Base-by-base conservation (phyloP, 1,284 basidiomycete genomes). In the Ustilago cynodontis region DNA sequence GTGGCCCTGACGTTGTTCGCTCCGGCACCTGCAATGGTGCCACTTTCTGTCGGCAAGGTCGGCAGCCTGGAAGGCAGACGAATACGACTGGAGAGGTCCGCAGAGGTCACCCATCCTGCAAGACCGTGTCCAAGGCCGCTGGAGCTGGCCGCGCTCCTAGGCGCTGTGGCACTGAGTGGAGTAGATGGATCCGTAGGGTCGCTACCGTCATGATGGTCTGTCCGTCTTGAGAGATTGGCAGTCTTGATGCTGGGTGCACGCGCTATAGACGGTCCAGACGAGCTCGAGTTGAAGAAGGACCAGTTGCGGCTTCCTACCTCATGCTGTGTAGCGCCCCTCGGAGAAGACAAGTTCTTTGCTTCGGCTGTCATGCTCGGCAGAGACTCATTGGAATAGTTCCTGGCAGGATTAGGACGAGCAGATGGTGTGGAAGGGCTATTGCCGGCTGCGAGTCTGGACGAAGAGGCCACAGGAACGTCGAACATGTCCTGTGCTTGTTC, bases 261-360 rank as follows among this genome's bases (percentile, higher is more conserved):
- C 2, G 75, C 56, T 7, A 68, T n/a, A 8, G 59, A 22, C 2
- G 75, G 50, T 6, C 71, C 65, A 18, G 60, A 60, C 0, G 72
- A 16, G 1, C 45, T 45, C 13, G 75, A 66, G 57, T 72, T 76
- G 65, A 83, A 83, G 63, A 83, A 81, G 47, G 76, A 78, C 59
- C 71, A 71, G 10, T 82, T 83, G 53, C 75, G 78, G 37, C 75
- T 78, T 28, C 57, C 65, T 4, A 29, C 29, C 3, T 66, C 64
- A 8, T 14, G 31, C 35, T 31, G 29, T 10, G 57, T 26, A 5
- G 57, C 53, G 14, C 35, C 31, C 11, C 62, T 66, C 14, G 57
- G 52, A 26, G 58, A 60, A 13, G 54, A 49, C 52, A 43, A 35
- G 37, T 22, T 28, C 9, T 37, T 62, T 4, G 61, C 43, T 43